phyloP scores from a whole-genome alignment of 2,329 filamentous ascomycete genomes.

The Xylaria sp. region DNA sequence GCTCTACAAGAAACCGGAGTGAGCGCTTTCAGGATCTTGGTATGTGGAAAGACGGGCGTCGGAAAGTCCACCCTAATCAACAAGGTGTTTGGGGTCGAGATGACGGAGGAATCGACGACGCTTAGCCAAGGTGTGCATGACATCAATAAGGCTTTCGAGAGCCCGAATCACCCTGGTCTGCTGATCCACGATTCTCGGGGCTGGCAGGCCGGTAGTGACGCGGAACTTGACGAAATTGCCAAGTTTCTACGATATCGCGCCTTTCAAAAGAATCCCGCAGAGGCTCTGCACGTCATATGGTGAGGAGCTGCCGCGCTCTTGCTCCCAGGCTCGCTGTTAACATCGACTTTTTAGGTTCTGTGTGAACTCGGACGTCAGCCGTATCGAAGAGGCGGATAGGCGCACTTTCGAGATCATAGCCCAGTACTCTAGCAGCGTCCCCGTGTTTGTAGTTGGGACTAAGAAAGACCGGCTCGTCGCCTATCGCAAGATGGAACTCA shows the following conservation, averaged over 20 bases:
- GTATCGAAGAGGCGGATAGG: conserved; percentile 34
- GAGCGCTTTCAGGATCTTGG: conserved; percentile 29
- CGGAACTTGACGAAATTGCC: conserved; percentile 30
- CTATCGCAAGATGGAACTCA: conserved; percentile 28
- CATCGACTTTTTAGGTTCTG: conserved; percentile 22
- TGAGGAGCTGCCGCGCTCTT: background rate
- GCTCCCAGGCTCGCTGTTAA: background rate
- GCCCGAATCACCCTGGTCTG: conserved; percentile 26
- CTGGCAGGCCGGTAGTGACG: conserved; percentile 32
- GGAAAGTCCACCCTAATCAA: conserved; percentile 33
- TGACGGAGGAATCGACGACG: conserved; percentile 33
- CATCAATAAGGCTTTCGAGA: conserved; percentile 31
- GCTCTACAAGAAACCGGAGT: conserved; percentile 23
- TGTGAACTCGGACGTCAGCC: conserved; percentile 31
- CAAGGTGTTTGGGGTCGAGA: conserved; percentile 33
- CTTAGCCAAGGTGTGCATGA: conserved; percentile 32
- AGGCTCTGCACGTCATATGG: conserved; percentile 33
- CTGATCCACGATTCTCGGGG: conserved; percentile 32
- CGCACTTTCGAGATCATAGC: conserved; percentile 32
- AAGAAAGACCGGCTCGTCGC: conserved; percentile 31
- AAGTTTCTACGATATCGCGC: conserved; percentile 29
- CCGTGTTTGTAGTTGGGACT: conserved; percentile 31
- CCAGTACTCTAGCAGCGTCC: conserved; percentile 28
- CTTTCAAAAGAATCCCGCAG: conserved; percentile 34
- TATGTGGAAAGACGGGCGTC: conserved; percentile 32